Evolutionary conservation across 164 flowering plant species (phyloP).

Genomic region (Aristolochia fimbriata): DNA sequence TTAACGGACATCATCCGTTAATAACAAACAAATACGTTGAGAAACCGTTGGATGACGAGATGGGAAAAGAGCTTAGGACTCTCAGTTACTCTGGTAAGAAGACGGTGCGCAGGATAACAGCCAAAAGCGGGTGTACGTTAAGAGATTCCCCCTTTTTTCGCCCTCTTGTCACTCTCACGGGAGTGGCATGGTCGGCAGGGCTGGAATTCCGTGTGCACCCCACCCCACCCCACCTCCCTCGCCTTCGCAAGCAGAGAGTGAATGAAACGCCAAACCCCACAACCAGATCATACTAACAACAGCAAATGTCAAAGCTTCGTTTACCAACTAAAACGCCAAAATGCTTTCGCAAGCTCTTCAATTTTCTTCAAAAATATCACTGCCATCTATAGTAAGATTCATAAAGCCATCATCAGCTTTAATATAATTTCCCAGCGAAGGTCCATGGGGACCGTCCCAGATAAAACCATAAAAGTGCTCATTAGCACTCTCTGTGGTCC

Average conservation of each 20-base stretch:
- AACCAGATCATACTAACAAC: no score
- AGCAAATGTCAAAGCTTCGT: no score
- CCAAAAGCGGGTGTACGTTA: conserved; percentile 26
- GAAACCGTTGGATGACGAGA: conserved; percentile 7
- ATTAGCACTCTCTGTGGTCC: no score
- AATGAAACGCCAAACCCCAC: conserved; percentile 6
- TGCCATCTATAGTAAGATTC: no score
- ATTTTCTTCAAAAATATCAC: no score
- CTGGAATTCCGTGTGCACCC: conserved; percentile 19
- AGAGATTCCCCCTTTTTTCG: conserved; percentile 5
- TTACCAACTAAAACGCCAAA: no score
- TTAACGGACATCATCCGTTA: conserved; percentile 19
- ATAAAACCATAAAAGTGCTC: no score
- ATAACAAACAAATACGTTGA: conserved; percentile 5
- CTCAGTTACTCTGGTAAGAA: no score
- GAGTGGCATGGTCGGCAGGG: conserved; percentile 63
- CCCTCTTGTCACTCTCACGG: conserved; percentile 40
- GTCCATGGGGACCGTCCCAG: no score
- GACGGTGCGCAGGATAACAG: conserved; percentile 16
- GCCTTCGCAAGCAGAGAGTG: conserved; percentile 14
- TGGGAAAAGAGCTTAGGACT: neutral
- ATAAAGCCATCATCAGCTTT: no score
- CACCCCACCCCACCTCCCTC: conserved; percentile 1
- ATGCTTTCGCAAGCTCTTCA: no score
- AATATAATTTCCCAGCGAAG: no score